Percentiles rank a stretch among this genome's conserved stretches.
phyloP scores from a whole-genome alignment of 352 stramenopile genomes.

The Globisporangium heterothallicum region DNA sequence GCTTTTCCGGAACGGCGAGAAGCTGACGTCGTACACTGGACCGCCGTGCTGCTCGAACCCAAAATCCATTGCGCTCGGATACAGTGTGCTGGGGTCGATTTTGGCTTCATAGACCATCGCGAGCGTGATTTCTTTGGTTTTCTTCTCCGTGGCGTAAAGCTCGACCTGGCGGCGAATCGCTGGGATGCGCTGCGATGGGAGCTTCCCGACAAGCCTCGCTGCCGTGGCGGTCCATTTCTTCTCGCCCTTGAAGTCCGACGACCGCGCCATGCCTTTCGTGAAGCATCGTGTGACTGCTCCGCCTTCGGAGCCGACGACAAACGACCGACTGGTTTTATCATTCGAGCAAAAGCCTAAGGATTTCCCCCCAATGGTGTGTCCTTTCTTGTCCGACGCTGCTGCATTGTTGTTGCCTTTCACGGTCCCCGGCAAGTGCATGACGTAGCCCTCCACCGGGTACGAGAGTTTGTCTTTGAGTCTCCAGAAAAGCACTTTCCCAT shows the following conservation, averaged over 20 bases:
- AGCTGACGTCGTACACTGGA: conserved; percentile 74
- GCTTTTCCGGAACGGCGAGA: conserved; percentile 80
- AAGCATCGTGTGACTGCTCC: conserved; percentile 64
- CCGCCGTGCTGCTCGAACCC: conserved; percentile 65
- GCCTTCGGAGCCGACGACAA: conserved; percentile 74
- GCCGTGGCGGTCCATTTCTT: conserved; percentile 79
- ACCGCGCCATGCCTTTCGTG: conserved; percentile 39
- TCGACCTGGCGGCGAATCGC: conserved; percentile 68
- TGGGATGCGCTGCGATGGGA: conserved; percentile 35
- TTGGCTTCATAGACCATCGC: conserved; percentile 73
- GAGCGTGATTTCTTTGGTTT: conserved; percentile 61
- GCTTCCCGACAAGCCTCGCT: conserved; percentile 46
- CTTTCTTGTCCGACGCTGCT: neutral
- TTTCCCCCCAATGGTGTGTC: conserved; percentile 52
- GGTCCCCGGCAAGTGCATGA: conserved; percentile 44
- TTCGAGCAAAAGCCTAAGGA: conserved; percentile 53
- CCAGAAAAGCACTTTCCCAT: conserved; percentile 87
- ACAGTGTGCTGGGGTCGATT: conserved; percentile 50
- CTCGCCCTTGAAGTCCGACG: conserved; percentile 62
- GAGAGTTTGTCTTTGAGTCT: conserved; percentile 81
- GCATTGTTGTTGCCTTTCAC: conserved; percentile 7
- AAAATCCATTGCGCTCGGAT: conserved; percentile 69
- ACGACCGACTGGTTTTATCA: conserved; percentile 68
- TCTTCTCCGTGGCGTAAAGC: conserved; percentile 50
- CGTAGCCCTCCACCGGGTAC: conserved; percentile 81